phyloP scores from a whole-genome alignment of 345 rosid genomes.

The Lumnitzera racemosa region DNA sequence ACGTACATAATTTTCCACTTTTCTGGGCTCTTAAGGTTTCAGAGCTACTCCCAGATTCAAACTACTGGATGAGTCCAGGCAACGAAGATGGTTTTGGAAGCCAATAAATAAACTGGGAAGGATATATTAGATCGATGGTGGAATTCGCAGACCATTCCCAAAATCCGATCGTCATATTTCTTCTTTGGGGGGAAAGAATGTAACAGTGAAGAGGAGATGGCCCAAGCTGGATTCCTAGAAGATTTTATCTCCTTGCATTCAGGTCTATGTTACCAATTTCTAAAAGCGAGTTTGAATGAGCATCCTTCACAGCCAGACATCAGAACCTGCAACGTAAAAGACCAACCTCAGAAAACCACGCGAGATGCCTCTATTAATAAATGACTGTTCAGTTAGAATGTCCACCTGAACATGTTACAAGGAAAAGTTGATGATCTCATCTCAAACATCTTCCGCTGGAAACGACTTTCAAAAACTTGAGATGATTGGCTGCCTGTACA shows the following conservation, averaged over 20 bases:
- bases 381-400: background rate
- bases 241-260: slow-evolving; percentile 23
- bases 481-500: slow-evolving; percentile 16
- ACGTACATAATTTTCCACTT: too few species aligned
- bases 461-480: slow-evolving; percentile 53
- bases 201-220: too few species aligned
- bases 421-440: slow-evolving; percentile 27
- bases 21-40: too few species aligned
- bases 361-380: background rate
- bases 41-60: too few species aligned
- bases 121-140: too few species aligned
- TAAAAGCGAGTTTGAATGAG: slow-evolving; percentile 43
- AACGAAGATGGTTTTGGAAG: too few species aligned
- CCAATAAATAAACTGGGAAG: too few species aligned
- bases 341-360: background rate
- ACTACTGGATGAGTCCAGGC: too few species aligned
- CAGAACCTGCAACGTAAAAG: slow-evolving; percentile 42
- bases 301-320: slow-evolving; percentile 49
- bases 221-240: background rate
- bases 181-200: too few species aligned
- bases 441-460: slow-evolving; percentile 52
- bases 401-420: slow-evolving; percentile 73
- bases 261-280: slow-evolving; percentile 75
- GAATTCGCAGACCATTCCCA: too few species aligned
- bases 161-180: too few species aligned